Evolutionary conservation across 2,329 filamentous ascomycete species (phyloP), one percentile per base, ranked within the genome.

Genomic region (Botrytis deweyae): DNA sequence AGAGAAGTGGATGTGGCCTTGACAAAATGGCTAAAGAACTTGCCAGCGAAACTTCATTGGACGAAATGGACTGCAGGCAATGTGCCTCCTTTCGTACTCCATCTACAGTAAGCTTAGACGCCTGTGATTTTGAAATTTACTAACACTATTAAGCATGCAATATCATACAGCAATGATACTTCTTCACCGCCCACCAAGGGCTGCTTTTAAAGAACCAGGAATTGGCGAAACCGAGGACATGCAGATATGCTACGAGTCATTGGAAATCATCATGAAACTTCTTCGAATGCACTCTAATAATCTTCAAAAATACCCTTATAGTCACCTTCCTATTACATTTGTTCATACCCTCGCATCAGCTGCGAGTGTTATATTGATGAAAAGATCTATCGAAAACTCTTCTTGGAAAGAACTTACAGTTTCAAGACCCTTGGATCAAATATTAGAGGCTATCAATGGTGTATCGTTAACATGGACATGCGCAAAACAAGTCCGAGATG

Each of bases 91-190:
- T 83, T 84, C 42, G 84, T 87, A 1, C 82, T 87, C 59, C 84
- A 86, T 76, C 80, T 87, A 55, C 85, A 87, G 81, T 81, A 76
- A 73, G 76, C 69, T 40, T 40, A 20, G 5, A 42, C 40, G 14
- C 16, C 36, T 16, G 18, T 70, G 44, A 33, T 46, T 14, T 55
- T 42, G n/a, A 29, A 0, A 49, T 38, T 25, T 59, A 49, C 44
- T 68, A 63, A 71, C 44, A 42, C 42, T 20, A 42, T 36, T 7
- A n/a, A 77, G 76, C 75, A 85, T 87, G 82, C 77, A 84, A 25
- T 87, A 86, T 75, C 85, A 87, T 73, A 86, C 85, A 0, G 82
- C 83, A 66, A 86, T 87, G 84, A 86, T 86, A 33, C 86, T 87
- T 67, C 82, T 87, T 4, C 85, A 87, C 74, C 83, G 86, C 0